Base-by-base conservation (phyloP, 2,329 filamentous ascomycete genomes). In the Trichoderma koningiopsis region DNA sequence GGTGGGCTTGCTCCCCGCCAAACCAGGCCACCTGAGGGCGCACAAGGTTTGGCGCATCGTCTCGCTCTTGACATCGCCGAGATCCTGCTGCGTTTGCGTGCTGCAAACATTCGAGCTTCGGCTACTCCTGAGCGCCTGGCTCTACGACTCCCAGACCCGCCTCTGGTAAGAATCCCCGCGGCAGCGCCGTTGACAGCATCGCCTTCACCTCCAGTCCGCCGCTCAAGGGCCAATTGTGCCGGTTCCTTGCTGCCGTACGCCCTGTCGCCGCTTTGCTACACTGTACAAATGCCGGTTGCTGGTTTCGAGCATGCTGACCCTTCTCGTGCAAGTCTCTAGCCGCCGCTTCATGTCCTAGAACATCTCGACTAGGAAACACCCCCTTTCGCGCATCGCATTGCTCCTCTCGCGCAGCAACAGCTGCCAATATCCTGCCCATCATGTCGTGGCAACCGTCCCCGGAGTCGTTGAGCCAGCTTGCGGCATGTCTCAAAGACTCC, bases 381-480 rank as follows among this genome's bases (percentile, higher is more conserved):
- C 27, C 29, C 66, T 27, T 47, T 47, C 55, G 69, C 69, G 66
- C 66, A 64, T 53, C 66, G 56, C 63, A 68, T 70, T 63, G 60
- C 69, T 67, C 33, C 35, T 57, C 71, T 60, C 68, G 70, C 71
- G 72, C 73, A 72, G 65, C 72, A 68, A 67, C 66, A 53, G 65
- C 72, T 68, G 61, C 64, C 69, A 71, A 71, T 72, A 74, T 49
- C 29, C 47, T 49, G 31, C 22, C 76, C 77, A 82, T 77, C 79
- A 97, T 97, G 94, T 88, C 91, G 81, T 99, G 96, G 96, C 92
- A 97, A 84, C 96, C 96, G 72, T 86, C 92, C 77, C 88, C 91
- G 76, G 92, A 94, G 85, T 93, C 91, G 80, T 86, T 99, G 85
- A 88, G 87, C 85, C 94, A 97, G 87, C 89, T 99, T 73, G 91